These are phyloP conservation scores for Epichloe scottii DNA, from an alignment of 2,329 filamentous ascomycete genomes.

Conservation along the genomic window DNA sequence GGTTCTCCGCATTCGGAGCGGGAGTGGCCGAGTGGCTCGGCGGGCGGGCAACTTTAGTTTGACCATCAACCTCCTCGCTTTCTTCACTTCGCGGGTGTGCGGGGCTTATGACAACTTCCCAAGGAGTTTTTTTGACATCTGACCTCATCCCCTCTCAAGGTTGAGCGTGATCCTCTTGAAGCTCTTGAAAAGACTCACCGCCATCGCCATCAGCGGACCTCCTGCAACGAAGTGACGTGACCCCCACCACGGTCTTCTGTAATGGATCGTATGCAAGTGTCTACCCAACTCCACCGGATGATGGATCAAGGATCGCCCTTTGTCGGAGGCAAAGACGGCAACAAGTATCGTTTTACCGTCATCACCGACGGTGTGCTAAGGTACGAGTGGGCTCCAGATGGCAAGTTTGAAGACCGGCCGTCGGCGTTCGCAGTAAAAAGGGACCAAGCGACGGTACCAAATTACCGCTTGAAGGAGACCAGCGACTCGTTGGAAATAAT, in stretches of 20 bases:
- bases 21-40: too few species aligned
- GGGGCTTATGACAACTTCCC: too few species aligned
- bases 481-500: conserved; percentile 39
- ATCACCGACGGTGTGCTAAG: conserved; percentile 43
- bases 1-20: too few species aligned
- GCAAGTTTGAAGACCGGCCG: conserved; percentile 47
- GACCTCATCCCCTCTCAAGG: neutral
- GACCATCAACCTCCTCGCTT: too few species aligned
- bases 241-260: neutral
- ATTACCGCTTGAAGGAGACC: conserved; percentile 34
- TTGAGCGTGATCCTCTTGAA: too few species aligned
- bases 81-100: too few species aligned
- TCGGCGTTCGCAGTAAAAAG: conserved; percentile 50
- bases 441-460: conserved; percentile 24
- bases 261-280: neutral
- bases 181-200: too few species aligned
- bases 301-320: conserved; percentile 1
- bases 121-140: too few species aligned
- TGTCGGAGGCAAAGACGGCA: conserved; percentile 9
- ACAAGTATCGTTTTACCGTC: conserved; percentile 45
- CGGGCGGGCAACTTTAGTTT: too few species aligned
- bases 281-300: neutral
- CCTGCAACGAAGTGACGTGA: too few species aligned
- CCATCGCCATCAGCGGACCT: too few species aligned
- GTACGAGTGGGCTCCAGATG: conserved; percentile 49